Percentiles rank a stretch among this genome's conserved stretches.
These are phyloP conservation scores for Curvularia sp. DNA, from an alignment of 2,329 filamentous ascomycete genomes.

Conservation along the genomic window DNA sequence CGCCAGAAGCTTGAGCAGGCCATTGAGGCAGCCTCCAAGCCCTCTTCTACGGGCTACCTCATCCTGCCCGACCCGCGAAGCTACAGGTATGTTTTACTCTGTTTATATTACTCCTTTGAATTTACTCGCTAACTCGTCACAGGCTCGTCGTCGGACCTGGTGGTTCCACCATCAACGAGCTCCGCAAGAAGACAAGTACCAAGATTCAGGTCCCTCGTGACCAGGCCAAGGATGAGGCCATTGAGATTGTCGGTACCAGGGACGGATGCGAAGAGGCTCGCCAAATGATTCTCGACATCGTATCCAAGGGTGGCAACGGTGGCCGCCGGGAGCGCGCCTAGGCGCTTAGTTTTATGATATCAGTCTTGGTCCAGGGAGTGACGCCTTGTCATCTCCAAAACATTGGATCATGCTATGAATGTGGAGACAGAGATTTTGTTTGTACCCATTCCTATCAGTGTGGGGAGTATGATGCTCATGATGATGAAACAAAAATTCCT, in stretches of 20 bases:
- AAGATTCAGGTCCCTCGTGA: constrained; percentile 92
- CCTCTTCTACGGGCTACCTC: constrained; percentile 80
- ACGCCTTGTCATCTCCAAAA: not conserved
- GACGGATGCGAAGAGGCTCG: constrained; percentile 86
- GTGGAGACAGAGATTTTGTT: not conserved
- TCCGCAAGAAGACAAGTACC: constrained; percentile 90
- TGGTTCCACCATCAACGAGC: constrained; percentile 89
- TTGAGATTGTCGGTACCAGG: constrained; percentile 82
- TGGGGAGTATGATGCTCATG: not conserved
- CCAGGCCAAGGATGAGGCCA: constrained; percentile 77
- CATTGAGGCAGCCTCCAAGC: constrained; percentile 73
- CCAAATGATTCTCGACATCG: constrained; percentile 85
- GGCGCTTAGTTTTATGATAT: not conserved
- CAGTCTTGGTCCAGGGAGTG: not conserved
- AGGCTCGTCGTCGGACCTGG: constrained; percentile 86
- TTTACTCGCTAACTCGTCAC: constrained; percentile 13
- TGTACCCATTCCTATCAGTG: not conserved
- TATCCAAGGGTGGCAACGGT: constrained; percentile 53
- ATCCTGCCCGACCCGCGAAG: constrained; percentile 87
- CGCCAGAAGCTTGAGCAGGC: constrained; percentile 76
- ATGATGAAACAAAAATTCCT: constrained; percentile 3
- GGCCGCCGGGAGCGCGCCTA: constrained; percentile 29
- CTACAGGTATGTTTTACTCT: constrained; percentile 61
- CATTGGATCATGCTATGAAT: constrained; percentile 1
- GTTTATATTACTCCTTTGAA: not conserved